Evolutionary conservation across 176 grass and related monocot genomes (phyloP).

Genomic region (Aechmea fasciata): DNA sequence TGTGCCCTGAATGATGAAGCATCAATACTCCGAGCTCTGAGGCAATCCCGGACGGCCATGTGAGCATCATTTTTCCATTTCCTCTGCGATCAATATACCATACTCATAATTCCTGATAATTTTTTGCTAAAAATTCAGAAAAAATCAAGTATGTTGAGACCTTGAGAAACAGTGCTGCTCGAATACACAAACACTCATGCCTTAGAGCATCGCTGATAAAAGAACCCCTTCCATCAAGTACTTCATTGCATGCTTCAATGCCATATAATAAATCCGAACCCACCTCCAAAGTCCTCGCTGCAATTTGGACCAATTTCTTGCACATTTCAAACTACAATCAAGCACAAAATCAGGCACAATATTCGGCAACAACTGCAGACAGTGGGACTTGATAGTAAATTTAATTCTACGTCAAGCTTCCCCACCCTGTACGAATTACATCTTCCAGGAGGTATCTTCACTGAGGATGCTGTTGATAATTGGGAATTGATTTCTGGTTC

Average conservation of each 20-base stretch:
- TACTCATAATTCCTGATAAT: conserved; percentile 2
- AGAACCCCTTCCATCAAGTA: conserved; percentile 46
- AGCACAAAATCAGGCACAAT: neutral
- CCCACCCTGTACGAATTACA: conserved; percentile 35
- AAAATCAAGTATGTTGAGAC: conserved; percentile 35
- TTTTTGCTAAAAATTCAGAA: conserved; percentile 14
- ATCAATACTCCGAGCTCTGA: conserved; percentile 50
- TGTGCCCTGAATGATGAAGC: conserved; percentile 58
- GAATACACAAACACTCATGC: conserved; percentile 70
- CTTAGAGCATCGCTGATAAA: conserved; percentile 36
- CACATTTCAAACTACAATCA: conserved; percentile 58
- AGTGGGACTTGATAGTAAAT: conserved; percentile 7
- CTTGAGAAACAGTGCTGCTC: conserved; percentile 80
- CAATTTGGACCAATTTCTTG: conserved; percentile 61
- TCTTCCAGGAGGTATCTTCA: conserved; percentile 37
- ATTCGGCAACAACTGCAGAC: conserved; percentile 25
- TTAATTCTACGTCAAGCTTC: neutral
- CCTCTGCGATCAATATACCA: conserved; percentile 53
- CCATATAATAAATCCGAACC: conserved; percentile 45
- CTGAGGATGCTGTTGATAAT: conserved; percentile 18
- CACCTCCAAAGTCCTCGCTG: conserved; percentile 43
- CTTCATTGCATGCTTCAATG: conserved; percentile 83
- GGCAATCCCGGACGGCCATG: conserved; percentile 90
- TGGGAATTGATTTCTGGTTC: conserved; percentile 24
- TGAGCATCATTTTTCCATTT: conserved; percentile 97